Evolutionary conservation across 352 stramenopile species (phyloP), one percentile per base, ranked within the genome.

Genomic region (Globisporangium uncinulatum): DNA sequence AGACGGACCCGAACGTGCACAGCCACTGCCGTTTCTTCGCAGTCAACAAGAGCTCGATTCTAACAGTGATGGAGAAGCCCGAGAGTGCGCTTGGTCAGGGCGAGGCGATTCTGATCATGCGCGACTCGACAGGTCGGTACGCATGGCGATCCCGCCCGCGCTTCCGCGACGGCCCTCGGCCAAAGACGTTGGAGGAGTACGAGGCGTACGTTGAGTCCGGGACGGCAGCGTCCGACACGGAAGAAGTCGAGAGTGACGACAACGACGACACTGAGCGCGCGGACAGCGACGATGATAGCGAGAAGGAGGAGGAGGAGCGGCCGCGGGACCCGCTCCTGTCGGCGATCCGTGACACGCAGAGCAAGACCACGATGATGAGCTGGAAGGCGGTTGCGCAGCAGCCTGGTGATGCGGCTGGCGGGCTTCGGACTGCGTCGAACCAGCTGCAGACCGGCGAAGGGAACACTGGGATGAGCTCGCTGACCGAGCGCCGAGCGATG

Each of bases 51-150:
- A 83, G 74, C 32, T 79, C 85, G 0, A 79, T 95, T 19, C 44
- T 95, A 52, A 91, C 72, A 9, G 78, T 93, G 3, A 88, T 92
- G 34, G 85, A 95, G 46, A 90, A 93, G 45, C 79, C 76, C 0
- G 54, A 69, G 6, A 83, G 70, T 43, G 59, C 62, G 20, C 48
- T 69, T 20, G 63, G 73, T 42, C 48, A 68, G 31, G 61, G 71
- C 57, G 76, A 93, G 70, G 73, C 78, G 6, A 87, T 90, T 37
- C 51, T 92, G 10, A 87, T 92, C 47, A 78, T 95, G 70, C 71
- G 85, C 11, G 85, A 95, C 51, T 73, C 78, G 4, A 88, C 77
- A 14, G 85, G 85, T 6, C 67, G 80, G 17, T 95, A 95, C 56
- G 74, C 81, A 10, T 95, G 85, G 85, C 81, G 82, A 29, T 83